Percentiles rank a stretch among this genome's conserved stretches.
These are phyloP conservation scores for Chaetomium olivaceum DNA, from an alignment of 2,329 filamentous ascomycete genomes.

Conservation along the genomic window DNA sequence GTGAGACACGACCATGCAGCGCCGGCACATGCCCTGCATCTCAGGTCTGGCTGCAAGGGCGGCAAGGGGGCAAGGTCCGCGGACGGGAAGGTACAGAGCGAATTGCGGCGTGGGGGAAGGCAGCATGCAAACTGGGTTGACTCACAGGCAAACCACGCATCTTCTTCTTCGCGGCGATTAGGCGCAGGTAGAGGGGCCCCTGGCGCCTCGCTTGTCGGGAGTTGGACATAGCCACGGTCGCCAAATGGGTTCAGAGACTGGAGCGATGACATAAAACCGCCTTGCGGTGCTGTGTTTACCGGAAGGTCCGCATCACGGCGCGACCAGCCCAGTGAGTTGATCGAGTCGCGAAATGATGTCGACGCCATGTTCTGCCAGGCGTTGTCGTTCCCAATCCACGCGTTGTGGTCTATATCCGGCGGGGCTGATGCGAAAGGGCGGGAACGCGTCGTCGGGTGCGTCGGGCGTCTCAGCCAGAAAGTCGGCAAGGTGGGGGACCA, in stretches of 20 bases:
- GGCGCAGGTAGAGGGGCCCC: constrained; percentile 85
- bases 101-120: constrained; percentile 20
- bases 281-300: constrained; percentile 69
- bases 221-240: constrained; percentile 80
- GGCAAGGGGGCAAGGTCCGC: constrained; percentile 38
- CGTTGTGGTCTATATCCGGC: background rate
- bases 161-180: constrained; percentile 86
- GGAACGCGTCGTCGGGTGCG: background rate
- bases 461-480: constrained; percentile 7
- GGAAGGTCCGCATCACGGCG: constrained; percentile 77
- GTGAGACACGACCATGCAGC: constrained; percentile 46
- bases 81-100: constrained; percentile 19
- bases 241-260: constrained; percentile 87
- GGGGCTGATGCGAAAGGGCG: constrained; percentile 2
- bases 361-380: constrained; percentile 66
- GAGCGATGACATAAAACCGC: constrained; percentile 76
- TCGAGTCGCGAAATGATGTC: constrained; percentile 85
- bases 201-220: constrained; percentile 79
- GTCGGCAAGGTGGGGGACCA: background rate
- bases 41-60: constrained; percentile 44
- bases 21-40: constrained; percentile 47
- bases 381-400: background rate
- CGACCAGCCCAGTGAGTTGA: constrained; percentile 94
- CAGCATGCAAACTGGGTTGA: constrained; percentile 42
- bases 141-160: constrained; percentile 95